Evolutionary conservation across 306 rosid species (phyloP), one percentile per base, ranked within the genome.

Genomic region (Mimosa bimucronata): DNA sequence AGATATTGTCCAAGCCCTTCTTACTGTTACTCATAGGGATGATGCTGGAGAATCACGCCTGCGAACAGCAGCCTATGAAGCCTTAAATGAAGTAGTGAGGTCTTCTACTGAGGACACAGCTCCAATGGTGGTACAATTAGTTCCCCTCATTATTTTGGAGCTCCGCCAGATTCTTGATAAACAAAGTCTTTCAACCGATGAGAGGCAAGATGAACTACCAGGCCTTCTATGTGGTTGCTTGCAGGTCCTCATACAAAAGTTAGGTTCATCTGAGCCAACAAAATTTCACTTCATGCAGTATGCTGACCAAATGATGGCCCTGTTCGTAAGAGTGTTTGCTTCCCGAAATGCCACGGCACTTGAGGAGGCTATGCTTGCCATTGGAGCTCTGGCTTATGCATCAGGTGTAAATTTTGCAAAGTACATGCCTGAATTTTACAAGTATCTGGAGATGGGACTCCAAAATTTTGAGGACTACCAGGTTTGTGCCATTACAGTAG

Each of bases 331-430:
- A 21, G 61, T 52, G 23, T 52, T 19, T 52, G 23, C 60, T 52
- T 52, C 60, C n/a, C 60, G 26, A 5, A 52, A 19, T 19, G 26
- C 60, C 60, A 52, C 60, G 9, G 60, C 60, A 19, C 60, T 52
- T 52, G 60, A 52, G 60, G 60, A 52, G 26, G 60, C 60, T 18
- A 52, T 52, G 60, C 60, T 52, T 52, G 60, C 60, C 25, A n/a
- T 53, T 53, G 61, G 61, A n/a, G 61, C 61, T 53, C 61, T 53
- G 61, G 61, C 61, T 53, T 53, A 53, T 53, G 61, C 61, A n/a
- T 53, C 61, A 2, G 61, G 61, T 8, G 3, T 7, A n/a, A n/a
- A 53, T 53, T 53, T 53, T 53, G 26, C 61, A 2, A 53, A 53
- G 21, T 53, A 53, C 61, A 53, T 53, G 61, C 61, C 61, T 7